Evolutionary conservation across 2,329 filamentous ascomycete genomes (phyloP).

Genomic region (Talaromyces atroroseus): DNA sequence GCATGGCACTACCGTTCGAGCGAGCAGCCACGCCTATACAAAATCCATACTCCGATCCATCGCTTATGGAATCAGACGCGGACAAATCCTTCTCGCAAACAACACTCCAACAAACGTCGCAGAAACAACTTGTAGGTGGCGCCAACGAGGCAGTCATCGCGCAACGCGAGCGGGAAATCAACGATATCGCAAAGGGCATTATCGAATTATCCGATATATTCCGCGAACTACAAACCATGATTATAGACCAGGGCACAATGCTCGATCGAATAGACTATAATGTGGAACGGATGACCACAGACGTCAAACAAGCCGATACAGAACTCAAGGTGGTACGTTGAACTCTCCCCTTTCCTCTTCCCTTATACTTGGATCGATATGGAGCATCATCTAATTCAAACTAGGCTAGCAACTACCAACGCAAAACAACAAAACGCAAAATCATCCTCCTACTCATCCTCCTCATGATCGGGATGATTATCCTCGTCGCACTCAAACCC

Average conservation of each 20-base stretch:
- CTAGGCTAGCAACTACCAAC: constrained; percentile 77
- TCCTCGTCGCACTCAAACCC: constrained; percentile 74
- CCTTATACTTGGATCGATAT: no score
- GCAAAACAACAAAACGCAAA: constrained; percentile 81
- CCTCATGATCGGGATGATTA: constrained; percentile 79
- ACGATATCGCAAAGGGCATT: constrained; percentile 95
- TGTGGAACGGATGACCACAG: constrained; percentile 87
- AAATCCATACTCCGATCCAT: constrained; percentile 74
- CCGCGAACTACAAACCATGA: constrained; percentile 92
- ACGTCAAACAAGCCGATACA: constrained; percentile 88
- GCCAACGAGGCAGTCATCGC: constrained; percentile 79
- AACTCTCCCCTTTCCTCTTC: no score
- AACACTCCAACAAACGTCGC: constrained; percentile 72
- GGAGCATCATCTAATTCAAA: background rate
- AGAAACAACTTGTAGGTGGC: constrained; percentile 30
- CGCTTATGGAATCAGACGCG: constrained; percentile 85
- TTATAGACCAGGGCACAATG: constrained; percentile 86
- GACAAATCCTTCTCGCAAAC: constrained; percentile 89
- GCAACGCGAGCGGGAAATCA: constrained; percentile 93
- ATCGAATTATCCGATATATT: constrained; percentile 96
- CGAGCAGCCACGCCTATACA: constrained; percentile 46
- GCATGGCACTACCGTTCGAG: constrained; percentile 50
- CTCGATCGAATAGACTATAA: constrained; percentile 97
- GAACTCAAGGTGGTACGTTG: constrained; percentile 72
- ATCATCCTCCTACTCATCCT: constrained; percentile 84